Conservation (phyloP, 192 early-diverging fungal species). For the Neocallimastix lanati region DNA sequence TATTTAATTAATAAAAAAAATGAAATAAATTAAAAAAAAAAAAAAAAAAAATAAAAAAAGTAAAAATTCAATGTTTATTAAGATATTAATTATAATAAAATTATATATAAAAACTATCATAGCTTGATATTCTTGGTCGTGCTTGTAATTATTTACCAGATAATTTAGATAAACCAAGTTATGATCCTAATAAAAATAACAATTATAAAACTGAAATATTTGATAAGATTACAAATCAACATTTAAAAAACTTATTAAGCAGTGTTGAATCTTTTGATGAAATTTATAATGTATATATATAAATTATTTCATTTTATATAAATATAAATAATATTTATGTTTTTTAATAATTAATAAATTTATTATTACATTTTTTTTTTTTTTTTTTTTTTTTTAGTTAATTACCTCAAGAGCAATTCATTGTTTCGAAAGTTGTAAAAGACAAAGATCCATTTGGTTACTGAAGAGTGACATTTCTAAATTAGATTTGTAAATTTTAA, state of each 20-base stretch:
- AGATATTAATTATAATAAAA: no score
- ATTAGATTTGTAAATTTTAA: slow-evolving; percentile 47
- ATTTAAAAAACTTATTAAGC: slow-evolving; percentile 35
- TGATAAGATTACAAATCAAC: slow-evolving; percentile 40
- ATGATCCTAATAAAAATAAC: slow-evolving; percentile 30
- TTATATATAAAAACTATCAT: not conserved
- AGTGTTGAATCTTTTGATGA: slow-evolving; percentile 47
- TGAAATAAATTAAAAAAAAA: no score
- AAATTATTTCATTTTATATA: no score
- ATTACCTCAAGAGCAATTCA: slow-evolving; percentile 45
- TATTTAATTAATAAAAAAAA: no score
- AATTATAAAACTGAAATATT: slow-evolving; percentile 2
- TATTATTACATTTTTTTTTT: no score
- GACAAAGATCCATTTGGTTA: slow-evolving; percentile 35
- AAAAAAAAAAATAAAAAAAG: no score
- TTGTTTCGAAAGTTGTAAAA: slow-evolving; percentile 44
- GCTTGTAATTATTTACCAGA: slow-evolving; percentile 29
- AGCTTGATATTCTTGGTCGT: slow-evolving; percentile 61
- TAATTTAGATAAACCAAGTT: slow-evolving; percentile 10
- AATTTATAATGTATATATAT: slow-evolving; percentile 20
- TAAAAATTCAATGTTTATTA: no score
- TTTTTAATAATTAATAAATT: no score
- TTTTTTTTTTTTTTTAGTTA: slow-evolving; percentile 13
- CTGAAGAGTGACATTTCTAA: slow-evolving; percentile 59
- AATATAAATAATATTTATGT: slow-evolving; percentile 22